Conservation (phyloP, 106 monocot species). For the Amphibolis antarctica region DNA sequence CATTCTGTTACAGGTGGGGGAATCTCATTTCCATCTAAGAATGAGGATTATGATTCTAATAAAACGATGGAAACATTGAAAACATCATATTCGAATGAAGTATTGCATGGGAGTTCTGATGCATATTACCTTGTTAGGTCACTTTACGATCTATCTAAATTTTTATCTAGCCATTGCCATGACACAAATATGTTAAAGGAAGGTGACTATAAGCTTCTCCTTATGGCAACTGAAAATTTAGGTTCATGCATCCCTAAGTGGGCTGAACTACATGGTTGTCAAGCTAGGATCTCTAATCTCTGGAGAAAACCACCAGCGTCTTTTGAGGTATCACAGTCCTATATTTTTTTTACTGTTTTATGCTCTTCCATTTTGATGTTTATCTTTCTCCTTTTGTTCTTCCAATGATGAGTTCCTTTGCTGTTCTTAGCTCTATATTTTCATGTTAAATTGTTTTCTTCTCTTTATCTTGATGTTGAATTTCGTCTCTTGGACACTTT, state of each 20-base stretch:
- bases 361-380: background rate
- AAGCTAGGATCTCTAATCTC: background rate
- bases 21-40: background rate
- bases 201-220: background rate
- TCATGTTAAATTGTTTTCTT: too few relatives aligned
- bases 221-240: slow-evolving; percentile 4
- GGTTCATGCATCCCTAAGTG: background rate
- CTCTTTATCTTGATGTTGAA: too few relatives aligned
- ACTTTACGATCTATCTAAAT: slow-evolving; percentile 5
- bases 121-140: slow-evolving; percentile 10
- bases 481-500: too few relatives aligned
- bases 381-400: too few relatives aligned
- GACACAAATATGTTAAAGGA: slow-evolving; percentile 4
- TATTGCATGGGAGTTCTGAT: background rate
- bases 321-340: background rate
- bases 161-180: slow-evolving; percentile 4
- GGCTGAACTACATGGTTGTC: background rate
- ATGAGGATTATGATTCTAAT: background rate
- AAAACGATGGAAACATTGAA: background rate
- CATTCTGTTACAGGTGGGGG: too few relatives aligned
- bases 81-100: background rate
- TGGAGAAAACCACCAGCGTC: background rate
- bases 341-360: background rate
- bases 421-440: too few relatives aligned
- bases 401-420: too few relatives aligned